A percentile compares a stretch with the other conserved stretches of the same genome.
These are phyloP conservation scores for Aspergillus affinis DNA, from an alignment of 495 filamentous ascomycete genomes.

Conservation along the genomic window DNA sequence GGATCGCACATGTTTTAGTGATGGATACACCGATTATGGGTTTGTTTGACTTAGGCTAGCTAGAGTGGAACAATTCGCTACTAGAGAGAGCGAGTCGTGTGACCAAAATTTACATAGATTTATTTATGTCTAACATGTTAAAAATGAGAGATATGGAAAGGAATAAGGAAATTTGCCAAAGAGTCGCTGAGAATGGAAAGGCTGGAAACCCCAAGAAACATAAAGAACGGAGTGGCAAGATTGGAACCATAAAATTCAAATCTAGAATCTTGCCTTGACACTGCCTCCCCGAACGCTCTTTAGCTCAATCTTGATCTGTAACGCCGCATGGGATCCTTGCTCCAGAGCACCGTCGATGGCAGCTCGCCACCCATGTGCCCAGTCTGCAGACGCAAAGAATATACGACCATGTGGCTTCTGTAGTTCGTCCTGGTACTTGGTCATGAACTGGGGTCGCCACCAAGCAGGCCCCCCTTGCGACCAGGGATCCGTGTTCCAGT, in stretches of 20 bases:
- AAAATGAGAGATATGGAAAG: too few species aligned
- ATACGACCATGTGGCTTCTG: conserved; percentile 23
- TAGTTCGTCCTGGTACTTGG: conserved; percentile 23
- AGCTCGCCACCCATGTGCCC: conserved; percentile 33
- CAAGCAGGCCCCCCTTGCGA: conserved; percentile 17
- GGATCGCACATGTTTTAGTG: too few species aligned
- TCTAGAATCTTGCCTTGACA: conserved; percentile 1
- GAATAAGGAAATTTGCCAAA: too few species aligned
- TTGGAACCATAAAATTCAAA: background rate
- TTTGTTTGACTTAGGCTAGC: too few species aligned
- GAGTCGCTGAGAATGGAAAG: too few species aligned
- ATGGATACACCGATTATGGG: too few species aligned
- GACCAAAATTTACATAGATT: too few species aligned
- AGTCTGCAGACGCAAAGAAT: conserved; percentile 32
- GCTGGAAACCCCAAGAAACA: too few species aligned
- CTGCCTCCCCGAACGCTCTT: background rate
- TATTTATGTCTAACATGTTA: too few species aligned
- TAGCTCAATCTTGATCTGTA: conserved; percentile 1
- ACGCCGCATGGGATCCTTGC: conserved; percentile 17
- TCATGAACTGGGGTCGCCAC: conserved; percentile 11
- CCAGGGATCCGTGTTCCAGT: conserved; percentile 23
- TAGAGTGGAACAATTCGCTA: too few species aligned
- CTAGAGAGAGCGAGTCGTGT: too few species aligned
- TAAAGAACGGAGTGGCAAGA: too few species aligned
- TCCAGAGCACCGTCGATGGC: conserved; percentile 38